Base-by-base conservation (phyloP, 371 early-diverging fungal species). In the Umbelopsis sp. region DNA sequence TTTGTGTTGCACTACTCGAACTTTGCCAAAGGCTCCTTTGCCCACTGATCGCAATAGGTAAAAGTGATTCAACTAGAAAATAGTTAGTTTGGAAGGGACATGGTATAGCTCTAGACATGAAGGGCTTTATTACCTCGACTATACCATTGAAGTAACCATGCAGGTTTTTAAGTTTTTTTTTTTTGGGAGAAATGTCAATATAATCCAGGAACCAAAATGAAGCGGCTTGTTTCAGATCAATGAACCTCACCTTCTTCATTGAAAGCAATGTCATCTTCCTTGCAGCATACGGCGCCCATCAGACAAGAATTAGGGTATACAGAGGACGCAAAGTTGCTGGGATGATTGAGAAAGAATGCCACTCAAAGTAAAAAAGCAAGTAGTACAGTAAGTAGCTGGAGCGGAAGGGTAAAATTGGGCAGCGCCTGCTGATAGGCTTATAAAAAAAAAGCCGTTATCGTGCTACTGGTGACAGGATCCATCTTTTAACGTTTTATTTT, bases 1-100 rank as follows among this genome's bases (percentile, higher is more conserved):
- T 74, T 91, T 93, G 75, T 95, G 92, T 74, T 95, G 94, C 18
- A 96, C 95, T 1, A 96, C 90, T 32, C 94, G 89, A 22, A 93
- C 91, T 80, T 92, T 93, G 57, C 92, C 91, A 72, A 92, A 93
- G 0, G 92, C 88, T 3, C 92, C 93, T 73, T 87, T 89, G 16
- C 92, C 92, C 35, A 93, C 87, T 3, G 87, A 87, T 50, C 91
- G 87, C 57, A 91, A 68, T 18, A 91, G 76, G 38, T 87, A 78
- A 70, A 93, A 93, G 64, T 93, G 92, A 11, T 83, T 79, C 50
- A 93, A 66, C 38, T 91, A 80, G 84, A 85, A 63, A 4, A 41
- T 41, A 7, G 12, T 12, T 57, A 35, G 29, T 29, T 29, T 57
- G 0, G 6, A 6, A 10, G 35, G 0, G 35, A 32, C 16, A 57